A percentile compares a stretch with the other conserved stretches of the same genome.
phyloP scores from a whole-genome alignment of 306 rosid genomes.

The Begonia peltatifolia region DNA sequence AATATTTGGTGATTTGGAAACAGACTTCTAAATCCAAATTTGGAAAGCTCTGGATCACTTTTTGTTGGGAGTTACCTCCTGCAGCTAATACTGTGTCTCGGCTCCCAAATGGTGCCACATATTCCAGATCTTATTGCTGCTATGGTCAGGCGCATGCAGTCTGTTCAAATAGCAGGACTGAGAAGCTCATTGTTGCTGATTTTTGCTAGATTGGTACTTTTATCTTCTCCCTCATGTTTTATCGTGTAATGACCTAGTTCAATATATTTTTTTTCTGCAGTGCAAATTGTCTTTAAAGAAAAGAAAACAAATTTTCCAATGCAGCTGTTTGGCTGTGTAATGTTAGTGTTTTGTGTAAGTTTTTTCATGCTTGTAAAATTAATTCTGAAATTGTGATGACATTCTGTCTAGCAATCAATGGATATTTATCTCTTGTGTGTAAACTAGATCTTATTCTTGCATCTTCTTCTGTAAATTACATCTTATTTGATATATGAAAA shows the following conservation, averaged over 20 bases:
- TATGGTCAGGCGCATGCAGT: constrained; percentile 76
- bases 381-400: no score
- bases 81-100: constrained; percentile 85
- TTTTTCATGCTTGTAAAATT: no score
- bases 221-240: constrained; percentile 6
- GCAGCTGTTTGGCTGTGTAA: no score
- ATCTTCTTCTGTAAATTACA: no score
- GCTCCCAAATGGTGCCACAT: constrained; percentile 73
- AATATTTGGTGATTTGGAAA: constrained; percentile 18
- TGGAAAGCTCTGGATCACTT: constrained; percentile 90
- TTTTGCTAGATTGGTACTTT: constrained; percentile 77
- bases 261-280: neutral
- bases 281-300: neutral
- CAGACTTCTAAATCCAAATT: constrained; percentile 75
- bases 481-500: neutral
- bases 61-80: constrained; percentile 86
- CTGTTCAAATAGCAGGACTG: constrained; percentile 58
- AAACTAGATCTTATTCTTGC: no score
- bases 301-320: no score
- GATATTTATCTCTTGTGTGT: no score
- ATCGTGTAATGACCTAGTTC: neutral
- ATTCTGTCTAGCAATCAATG: no score
- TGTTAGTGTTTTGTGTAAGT: no score
- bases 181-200: constrained; percentile 75
- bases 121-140: constrained; percentile 73